Evolutionary conservation across 148 eudicot genomes (phyloP), one percentile per base, ranked within the genome.

Genomic region (Cornus controversa): DNA sequence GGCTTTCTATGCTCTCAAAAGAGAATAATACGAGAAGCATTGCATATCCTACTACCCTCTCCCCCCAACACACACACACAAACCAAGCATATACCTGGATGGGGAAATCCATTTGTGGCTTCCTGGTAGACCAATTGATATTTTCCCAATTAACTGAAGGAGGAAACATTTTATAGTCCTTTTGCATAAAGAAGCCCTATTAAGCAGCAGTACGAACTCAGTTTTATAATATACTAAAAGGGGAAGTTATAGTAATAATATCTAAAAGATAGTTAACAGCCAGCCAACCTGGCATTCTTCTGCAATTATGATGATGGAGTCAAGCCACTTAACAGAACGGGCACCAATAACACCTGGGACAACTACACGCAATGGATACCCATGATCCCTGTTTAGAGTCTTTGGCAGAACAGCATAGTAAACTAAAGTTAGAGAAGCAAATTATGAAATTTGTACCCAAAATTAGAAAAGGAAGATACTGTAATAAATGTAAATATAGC

Each of bases 341-440:
- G 99, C 99, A 84, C 99, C 99, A 71, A 95, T 95, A 76, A 95
- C 90, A 81, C 99, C 99, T 0, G 99, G 99, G 80, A 95, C 99
- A 63, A 95, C 75, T 16, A 89, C 94, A 66, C 99, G 94, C 84
- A 95, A 67, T 66, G 99, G 99, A 84, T 91, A 95, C 24, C 97
- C 99, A 81, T 95, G 99, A 87, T 95, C 99, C 88, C 99, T 93
- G 82, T 89, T 93, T 40, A 95, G 87, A 80, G 93, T 66, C 99
- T 95, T 81, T 25, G 57, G 66, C 75, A 85, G 34, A 50, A 60
- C 66, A 66, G 57, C 36, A 75, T 79, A 78, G 67, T 40, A 54
- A 62, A 72, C 65, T 31, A 78, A 9, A 67, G 60, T 31, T 70
- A 68, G 65, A 54, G 34, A 53, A 62, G 57, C 4, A 57, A 42